Conservation (phyloP, 2,329 filamentous ascomycete species). For the Apiospora phragmitis region DNA sequence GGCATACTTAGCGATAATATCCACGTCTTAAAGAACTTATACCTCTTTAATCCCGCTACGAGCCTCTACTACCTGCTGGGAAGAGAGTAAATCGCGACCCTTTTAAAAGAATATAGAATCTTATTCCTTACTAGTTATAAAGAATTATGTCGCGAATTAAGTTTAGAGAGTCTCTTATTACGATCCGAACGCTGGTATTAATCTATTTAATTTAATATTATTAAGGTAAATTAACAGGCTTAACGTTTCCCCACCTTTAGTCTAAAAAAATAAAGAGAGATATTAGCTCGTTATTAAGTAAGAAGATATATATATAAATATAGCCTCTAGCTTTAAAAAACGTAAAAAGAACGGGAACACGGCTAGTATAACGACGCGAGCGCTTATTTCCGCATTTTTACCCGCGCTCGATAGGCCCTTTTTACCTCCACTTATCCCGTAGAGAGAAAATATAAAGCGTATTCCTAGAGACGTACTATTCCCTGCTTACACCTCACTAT, state of each 20-base stretch:
- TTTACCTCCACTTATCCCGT: not conserved
- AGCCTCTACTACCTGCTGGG: not conserved
- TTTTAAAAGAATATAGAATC: not conserved
- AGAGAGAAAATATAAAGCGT: not conserved
- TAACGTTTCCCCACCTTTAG: not conserved
- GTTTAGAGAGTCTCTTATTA: not conserved
- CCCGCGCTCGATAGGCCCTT: not conserved
- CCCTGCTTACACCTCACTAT: not conserved
- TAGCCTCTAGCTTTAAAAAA: not conserved
- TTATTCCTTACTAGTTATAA: not conserved
- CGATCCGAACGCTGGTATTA: not conserved
- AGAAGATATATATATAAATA: not conserved
- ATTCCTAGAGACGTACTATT: not conserved
- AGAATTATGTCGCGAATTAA: not conserved
- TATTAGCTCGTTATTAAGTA: not conserved
- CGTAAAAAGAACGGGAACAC: not conserved
- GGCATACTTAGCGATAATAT: not conserved
- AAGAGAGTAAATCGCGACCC: not conserved
- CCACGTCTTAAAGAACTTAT: not conserved
- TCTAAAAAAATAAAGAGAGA: not conserved
- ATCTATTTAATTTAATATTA: not conserved
- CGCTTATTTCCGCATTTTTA: not conserved
- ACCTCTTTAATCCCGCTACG: not conserved
- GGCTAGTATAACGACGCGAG: not conserved
- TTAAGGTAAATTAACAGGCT: not conserved